Percentiles rank a stretch among this genome's conserved stretches.
phyloP scores from a whole-genome alignment of 345 rosid genomes.

The Rhodamnia argentea region DNA sequence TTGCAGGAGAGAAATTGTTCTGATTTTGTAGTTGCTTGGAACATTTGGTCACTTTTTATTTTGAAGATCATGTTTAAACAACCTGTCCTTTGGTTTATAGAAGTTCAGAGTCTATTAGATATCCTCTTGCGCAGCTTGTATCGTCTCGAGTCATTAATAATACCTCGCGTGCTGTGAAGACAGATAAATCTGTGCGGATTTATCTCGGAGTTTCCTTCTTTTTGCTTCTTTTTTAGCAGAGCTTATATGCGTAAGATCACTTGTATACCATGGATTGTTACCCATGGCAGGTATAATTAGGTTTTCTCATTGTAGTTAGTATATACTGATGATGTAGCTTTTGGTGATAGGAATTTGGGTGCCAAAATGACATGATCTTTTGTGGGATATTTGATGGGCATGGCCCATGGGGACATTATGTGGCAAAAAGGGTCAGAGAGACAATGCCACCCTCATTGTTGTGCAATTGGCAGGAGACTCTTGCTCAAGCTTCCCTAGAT shows the following conservation, averaged over 20 bases:
- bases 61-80: neutral
- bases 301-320: neutral
- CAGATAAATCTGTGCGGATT: neutral
- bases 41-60: neutral
- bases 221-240: neutral
- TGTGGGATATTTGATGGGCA: conserved; percentile 97
- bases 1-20: neutral
- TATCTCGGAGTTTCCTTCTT: neutral
- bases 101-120: neutral
- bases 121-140: neutral
- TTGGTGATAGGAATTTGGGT: conserved; percentile 57
- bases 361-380: conserved; percentile 76
- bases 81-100: neutral
- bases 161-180: neutral
- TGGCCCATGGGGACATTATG: conserved; percentile 95
- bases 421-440: conserved; percentile 70
- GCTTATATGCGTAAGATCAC: neutral
- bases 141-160: neutral
- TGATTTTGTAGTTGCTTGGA: neutral
- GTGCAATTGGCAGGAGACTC: conserved; percentile 74
- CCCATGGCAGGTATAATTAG: neutral
- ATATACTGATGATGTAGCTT: neutral
- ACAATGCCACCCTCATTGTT: conserved; percentile 64
- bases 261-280: neutral
- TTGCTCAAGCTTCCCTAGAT: conserved; percentile 39